These are phyloP conservation scores for Blastocystis sp. DNA, from an alignment of 352 stramenopile species.

Conservation along the genomic window DNA sequence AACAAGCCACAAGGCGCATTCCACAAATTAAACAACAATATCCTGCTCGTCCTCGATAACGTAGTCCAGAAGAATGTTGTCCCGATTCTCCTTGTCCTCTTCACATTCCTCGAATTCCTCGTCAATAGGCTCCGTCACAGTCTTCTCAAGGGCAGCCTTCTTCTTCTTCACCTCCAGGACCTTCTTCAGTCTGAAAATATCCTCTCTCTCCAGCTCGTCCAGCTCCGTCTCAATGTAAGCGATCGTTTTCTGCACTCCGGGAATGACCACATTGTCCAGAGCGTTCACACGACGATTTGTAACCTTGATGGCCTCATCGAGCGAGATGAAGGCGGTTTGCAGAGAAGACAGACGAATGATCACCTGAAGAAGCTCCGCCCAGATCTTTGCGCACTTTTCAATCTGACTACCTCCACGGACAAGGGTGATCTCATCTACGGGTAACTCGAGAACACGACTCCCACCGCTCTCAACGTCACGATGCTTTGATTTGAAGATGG, in stretches of 20 bases:
- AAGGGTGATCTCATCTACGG: constrained; percentile 81
- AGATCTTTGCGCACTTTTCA: constrained; percentile 79
- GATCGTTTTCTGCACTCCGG: constrained; percentile 87
- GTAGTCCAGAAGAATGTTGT: constrained; percentile 66
- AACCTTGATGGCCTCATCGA: constrained; percentile 93
- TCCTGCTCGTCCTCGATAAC: constrained; percentile 66
- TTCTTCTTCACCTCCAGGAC: constrained; percentile 87
- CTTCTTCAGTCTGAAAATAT: constrained; percentile 87
- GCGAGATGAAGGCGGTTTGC: constrained; percentile 92
- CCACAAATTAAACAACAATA: constrained; percentile 63
- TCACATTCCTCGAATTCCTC: constrained; percentile 44
- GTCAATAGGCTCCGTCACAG: constrained; percentile 57
- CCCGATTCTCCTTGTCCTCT: constrained; percentile 61
- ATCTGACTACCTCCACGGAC: constrained; percentile 91
- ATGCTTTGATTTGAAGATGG: constrained; percentile 78
- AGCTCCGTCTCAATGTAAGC: constrained; percentile 91
- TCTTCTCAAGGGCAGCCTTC: constrained; percentile 69
- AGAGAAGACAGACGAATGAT: constrained; percentile 77
- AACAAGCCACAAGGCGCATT: constrained; percentile 45
- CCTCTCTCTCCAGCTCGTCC: constrained; percentile 94
- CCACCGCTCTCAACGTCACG: constrained; percentile 15
- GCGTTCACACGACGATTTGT: constrained; percentile 97
- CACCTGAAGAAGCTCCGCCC: constrained; percentile 69
- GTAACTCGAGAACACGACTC: not conserved
- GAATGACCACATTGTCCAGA: constrained; percentile 97